Conservation (phyloP, 805 yeast species). For the Barnettozyma populi region DNA sequence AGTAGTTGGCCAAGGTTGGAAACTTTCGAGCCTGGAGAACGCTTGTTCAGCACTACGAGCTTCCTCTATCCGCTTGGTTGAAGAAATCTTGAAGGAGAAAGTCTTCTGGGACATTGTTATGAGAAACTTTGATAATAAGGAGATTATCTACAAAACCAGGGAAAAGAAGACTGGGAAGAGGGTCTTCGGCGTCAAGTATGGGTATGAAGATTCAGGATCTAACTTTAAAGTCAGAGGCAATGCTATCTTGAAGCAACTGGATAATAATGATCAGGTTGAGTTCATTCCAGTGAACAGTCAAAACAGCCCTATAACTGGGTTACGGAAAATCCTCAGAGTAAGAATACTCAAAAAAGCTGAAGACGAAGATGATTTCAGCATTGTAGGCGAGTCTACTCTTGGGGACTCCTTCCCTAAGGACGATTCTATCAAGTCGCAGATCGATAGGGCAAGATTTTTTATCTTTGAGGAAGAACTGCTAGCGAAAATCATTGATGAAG, state of each 20-base stretch:
- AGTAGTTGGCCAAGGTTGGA: conserved; percentile 64
- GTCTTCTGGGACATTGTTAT: conserved; percentile 55
- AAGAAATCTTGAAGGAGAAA: conserved; percentile 56
- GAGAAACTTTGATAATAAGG: conserved; percentile 34
- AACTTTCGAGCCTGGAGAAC: conserved; percentile 58
- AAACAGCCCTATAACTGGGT: conserved; percentile 23
- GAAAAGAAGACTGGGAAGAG: conserved; percentile 48
- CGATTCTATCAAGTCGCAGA: conserved; percentile 45
- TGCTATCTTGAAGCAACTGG: conserved; percentile 57
- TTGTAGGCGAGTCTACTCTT: conserved; percentile 51
- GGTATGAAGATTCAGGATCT: conserved; percentile 89
- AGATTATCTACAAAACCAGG: conserved; percentile 62
- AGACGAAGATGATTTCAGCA: conserved; percentile 42
- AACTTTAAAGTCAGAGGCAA: conserved; percentile 59
- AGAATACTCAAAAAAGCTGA: conserved; percentile 51
- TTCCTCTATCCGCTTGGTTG: conserved; percentile 46
- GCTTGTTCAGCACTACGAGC: conserved; percentile 46
- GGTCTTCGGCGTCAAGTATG: conserved; percentile 76
- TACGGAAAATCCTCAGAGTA: conserved; percentile 50
- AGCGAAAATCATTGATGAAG: conserved; percentile 71
- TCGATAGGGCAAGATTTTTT: conserved; percentile 63
- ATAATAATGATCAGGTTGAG: conserved; percentile 34
- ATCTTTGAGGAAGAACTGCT: conserved; percentile 89
- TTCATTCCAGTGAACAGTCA: conserved; percentile 31
- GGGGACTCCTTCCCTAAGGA: conserved; percentile 18